Conservation (phyloP, 164 flowering plant species). For the Macadamia tetraphylla region DNA sequence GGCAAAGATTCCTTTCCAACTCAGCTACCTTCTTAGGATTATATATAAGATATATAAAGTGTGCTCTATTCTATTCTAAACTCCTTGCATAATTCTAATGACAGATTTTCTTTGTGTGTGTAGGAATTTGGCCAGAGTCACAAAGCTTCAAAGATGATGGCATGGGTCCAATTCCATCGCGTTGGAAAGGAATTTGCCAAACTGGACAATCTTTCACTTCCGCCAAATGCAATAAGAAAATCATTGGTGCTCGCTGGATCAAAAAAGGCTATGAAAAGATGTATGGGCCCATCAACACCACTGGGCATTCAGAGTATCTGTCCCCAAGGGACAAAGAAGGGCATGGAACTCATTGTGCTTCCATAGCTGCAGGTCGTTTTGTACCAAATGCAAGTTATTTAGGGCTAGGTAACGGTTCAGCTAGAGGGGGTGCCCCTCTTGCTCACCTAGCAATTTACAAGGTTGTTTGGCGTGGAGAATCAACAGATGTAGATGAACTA, state of each 20-base stretch:
- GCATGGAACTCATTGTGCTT: conserved; percentile 21
- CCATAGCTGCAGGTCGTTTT: conserved; percentile 8
- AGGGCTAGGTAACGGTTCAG: conserved; percentile 6
- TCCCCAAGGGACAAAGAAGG: background rate
- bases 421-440: conserved; percentile 19
- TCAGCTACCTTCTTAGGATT: no score
- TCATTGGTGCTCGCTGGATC: conserved; percentile 26
- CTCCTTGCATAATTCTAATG: no score
- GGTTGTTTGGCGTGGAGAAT: background rate
- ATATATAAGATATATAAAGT: no score
- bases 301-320: background rate
- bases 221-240: conserved; percentile 19
- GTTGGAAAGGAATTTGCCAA: conserved; percentile 45
- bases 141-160: conserved; percentile 19
- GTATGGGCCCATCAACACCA: background rate
- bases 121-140: conserved; percentile 17
- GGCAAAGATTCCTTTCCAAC: no score
- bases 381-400: conserved; percentile 3
- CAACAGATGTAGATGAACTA: conserved; percentile 3
- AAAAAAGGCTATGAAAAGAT: background rate
- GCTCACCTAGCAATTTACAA: conserved; percentile 25
- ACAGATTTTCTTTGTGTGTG: no score
- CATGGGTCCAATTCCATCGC: conserved; percentile 35
- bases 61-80: no score
- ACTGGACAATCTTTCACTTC: conserved; percentile 29